Evolutionary conservation across 345 rosid species (phyloP).

Genomic region (Brassica nigra): DNA sequence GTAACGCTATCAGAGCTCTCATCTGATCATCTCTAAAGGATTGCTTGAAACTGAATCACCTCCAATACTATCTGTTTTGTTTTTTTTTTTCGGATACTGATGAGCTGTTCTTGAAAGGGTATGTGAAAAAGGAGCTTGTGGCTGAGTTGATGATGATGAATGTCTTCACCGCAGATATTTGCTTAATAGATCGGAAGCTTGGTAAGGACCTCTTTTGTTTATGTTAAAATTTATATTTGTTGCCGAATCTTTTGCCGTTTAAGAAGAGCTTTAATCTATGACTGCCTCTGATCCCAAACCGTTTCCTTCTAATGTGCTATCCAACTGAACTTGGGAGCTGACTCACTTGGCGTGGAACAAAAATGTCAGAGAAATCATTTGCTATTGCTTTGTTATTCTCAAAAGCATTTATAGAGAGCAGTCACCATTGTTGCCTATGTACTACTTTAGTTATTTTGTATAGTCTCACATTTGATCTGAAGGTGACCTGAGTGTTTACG

Average conservation of each 20-base stretch:
- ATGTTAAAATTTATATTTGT: too few species aligned
- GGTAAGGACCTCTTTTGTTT: neutral
- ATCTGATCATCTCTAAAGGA: constrained; percentile 29
- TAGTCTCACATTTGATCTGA: neutral
- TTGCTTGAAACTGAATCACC: constrained; percentile 4
- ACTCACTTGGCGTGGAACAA: too few species aligned
- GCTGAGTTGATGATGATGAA: neutral
- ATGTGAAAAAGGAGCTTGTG: constrained; percentile 1
- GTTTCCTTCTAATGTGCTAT: too few species aligned
- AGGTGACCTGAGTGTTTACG: neutral
- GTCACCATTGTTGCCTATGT: too few species aligned
- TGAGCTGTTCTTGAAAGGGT: constrained; percentile 1
- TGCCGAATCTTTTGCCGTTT: too few species aligned
- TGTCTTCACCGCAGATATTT: neutral
- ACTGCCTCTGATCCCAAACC: too few species aligned
- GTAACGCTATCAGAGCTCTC: constrained; percentile 33
- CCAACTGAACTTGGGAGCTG: too few species aligned
- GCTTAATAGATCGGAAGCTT: neutral
- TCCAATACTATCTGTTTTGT: neutral
- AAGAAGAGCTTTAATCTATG: too few species aligned
- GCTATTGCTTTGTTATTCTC: too few species aligned
- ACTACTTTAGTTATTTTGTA: too few species aligned
- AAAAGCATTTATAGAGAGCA: neutral
- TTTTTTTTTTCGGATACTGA: neutral
- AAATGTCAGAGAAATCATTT: too few species aligned